phyloP scores from a whole-genome alignment of 2,329 filamentous ascomycete genomes.

The Venturiaceae sp. region DNA sequence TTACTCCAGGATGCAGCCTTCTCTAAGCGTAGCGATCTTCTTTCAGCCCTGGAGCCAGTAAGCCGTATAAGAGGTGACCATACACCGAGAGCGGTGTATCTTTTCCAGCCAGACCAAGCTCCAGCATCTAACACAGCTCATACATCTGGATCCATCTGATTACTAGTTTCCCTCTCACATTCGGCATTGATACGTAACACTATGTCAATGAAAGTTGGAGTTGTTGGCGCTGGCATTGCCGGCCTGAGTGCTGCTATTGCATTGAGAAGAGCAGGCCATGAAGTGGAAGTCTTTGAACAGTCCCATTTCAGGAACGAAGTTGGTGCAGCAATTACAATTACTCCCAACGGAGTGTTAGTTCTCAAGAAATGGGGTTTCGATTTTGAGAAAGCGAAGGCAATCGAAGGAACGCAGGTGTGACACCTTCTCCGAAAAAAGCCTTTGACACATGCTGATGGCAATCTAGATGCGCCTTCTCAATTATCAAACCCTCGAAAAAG shows the following conservation, averaged over 20 bases:
- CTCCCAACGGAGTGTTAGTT: conserved; percentile 22
- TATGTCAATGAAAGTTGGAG: conserved; percentile 18
- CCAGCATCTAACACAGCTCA: background rate
- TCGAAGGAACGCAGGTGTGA: background rate
- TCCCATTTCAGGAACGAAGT: conserved; percentile 28
- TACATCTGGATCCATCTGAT: too few species aligned
- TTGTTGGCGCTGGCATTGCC: conserved; percentile 41
- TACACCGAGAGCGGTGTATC: too few species aligned
- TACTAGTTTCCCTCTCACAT: too few species aligned
- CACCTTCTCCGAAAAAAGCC: background rate
- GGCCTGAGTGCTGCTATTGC: conserved; percentile 44
- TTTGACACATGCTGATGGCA: background rate
- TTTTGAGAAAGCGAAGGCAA: conserved; percentile 7
- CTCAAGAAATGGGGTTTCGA: conserved; percentile 8
- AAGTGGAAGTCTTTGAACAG: conserved; percentile 25
- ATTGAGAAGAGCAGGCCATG: conserved; percentile 42
- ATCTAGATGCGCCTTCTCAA: background rate
- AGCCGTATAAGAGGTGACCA: background rate
- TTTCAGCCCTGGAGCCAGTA: background rate
- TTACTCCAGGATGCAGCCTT: background rate
- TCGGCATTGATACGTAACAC: too few species aligned
- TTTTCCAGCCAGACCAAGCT: too few species aligned
- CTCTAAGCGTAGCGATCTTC: background rate
- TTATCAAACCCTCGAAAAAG: background rate
- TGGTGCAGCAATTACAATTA: conserved; percentile 31